phyloP scores from a whole-genome alignment of 352 stramenopile genomes.

The Globisporangium heterothallicum region DNA sequence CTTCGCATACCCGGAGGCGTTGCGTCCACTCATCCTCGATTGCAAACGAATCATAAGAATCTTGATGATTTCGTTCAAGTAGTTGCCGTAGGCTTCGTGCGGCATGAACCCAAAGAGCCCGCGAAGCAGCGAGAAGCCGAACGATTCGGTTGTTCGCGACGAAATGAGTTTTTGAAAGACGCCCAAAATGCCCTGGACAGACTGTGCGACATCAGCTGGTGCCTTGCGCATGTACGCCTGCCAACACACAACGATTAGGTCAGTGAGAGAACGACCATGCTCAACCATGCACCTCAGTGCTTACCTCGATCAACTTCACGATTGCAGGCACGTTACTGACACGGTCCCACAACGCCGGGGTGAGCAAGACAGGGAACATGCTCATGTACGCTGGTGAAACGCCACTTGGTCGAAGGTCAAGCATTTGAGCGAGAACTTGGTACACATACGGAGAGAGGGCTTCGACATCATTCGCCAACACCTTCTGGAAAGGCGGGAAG shows the following conservation, averaged over 20 bases:
- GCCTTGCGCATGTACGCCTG: slow-evolving; percentile 94
- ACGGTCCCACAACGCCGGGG: slow-evolving; percentile 93
- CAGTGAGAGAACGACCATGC: not conserved
- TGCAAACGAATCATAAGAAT: slow-evolving; percentile 94
- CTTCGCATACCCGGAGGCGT: slow-evolving; percentile 75
- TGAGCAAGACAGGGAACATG: slow-evolving; percentile 94
- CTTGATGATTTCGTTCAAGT: slow-evolving; percentile 90
- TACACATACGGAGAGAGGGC: slow-evolving; percentile 97
- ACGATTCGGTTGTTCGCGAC: slow-evolving; percentile 88
- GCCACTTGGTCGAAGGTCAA: slow-evolving; percentile 90
- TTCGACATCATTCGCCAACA: slow-evolving; percentile 96
- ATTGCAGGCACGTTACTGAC: slow-evolving; percentile 97
- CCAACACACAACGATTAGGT: not conserved
- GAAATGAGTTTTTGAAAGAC: slow-evolving; percentile 99
- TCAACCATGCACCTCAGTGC: not conserved
- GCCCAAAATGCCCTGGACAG: slow-evolving; percentile 87
- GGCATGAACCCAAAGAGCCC: slow-evolving; percentile 88
- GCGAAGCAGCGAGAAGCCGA: slow-evolving; percentile 92
- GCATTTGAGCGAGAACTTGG: slow-evolving; percentile 97
- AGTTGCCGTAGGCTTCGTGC: slow-evolving; percentile 56
- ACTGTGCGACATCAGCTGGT: slow-evolving; percentile 82
- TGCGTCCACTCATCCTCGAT: slow-evolving; percentile 86
- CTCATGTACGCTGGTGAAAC: slow-evolving; percentile 91
- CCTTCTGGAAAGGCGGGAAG: slow-evolving; percentile 96
- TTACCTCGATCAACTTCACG: slow-evolving; percentile 92